Base-by-base conservation (phyloP, 192 early-diverging fungal genomes). In the Coemansia reversa region DNA sequence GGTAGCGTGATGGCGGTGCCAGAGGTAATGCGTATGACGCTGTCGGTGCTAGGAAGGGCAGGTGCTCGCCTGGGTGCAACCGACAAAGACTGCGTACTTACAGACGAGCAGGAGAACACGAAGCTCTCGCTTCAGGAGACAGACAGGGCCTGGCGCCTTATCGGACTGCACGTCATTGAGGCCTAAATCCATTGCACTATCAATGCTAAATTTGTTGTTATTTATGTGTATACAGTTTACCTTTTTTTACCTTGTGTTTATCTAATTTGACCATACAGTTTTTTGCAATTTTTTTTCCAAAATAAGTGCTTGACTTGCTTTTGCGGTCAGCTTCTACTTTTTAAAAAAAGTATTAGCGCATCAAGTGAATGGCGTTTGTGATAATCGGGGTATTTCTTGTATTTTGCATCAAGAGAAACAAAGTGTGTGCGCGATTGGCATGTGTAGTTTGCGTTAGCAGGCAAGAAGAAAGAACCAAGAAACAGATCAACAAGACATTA, bases 11-110 rank as follows among this genome's bases (percentile, higher is more conserved):
- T 70, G 27, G 63, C 76, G 2, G 76, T 73, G 58, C 76, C 76
- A 11, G 76, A 79, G 50, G 71, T 74, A 22, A 66, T 79, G 70
- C 76, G 76, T 4, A 79, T 79, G 76, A 79, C 76, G 25, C 64
- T 79, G 32, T 73, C 76, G 7, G 76, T 79, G 60, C 76, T 79
- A 5, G 76, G 76, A 47, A 69, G 54, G 24, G 70, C 70, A 7
- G 55, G 42, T 18, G 58, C 69, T n/a, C 63, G 39, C 35, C 58
- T 65, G 59, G 47, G 51, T 8, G 55, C 51, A n/a, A 8, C 58
- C 25, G 22, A 62, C 47, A 54, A 30, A 45, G 76, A 73, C 57
- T 70, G 76, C 49, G 70, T 61, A 42, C 67, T 79, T 54, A 73
- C 76, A 24, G 39, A 60, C 5, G 70, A 68, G 63, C 76, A 79